Evolutionary conservation across 2,329 filamentous ascomycete genomes (phyloP), one percentile per base, ranked within the genome.

Genomic region (Alternaria sp.): DNA sequence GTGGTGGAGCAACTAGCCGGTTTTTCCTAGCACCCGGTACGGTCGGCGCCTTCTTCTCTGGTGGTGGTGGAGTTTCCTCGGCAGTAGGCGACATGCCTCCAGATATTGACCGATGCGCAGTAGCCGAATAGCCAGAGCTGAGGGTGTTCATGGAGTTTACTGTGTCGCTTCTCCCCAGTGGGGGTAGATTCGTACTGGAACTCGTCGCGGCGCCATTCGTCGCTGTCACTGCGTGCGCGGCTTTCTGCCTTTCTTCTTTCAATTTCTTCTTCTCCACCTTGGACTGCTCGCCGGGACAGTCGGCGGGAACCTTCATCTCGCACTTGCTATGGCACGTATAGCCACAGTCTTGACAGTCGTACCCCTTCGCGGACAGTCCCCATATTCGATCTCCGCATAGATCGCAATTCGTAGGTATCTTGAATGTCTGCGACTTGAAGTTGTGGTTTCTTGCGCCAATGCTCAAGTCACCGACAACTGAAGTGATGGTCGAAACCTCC

Each of bases 321-420:
- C 96, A 99, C 82, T 99, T 99, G 84, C 90, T 96, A 82, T 99
- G 96, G 77, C 96, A 99, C 2, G 94, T 97, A 82, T 97, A 99
- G 33, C 96, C 96, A 75, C 96, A 99, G 79, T 98, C 95, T 71
- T 92, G 89, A 76, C 96, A 99, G 78, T 97, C 94, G 76, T 97
- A 96, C 0, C 96, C 96, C 82, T 99, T 99, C 41, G 96, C 95
- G 28, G 93, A 97, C 44, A 99, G 81, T 1, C 96, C 96, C 96
- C 96, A 99, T 78, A 99, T 97, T 26, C 96, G 89, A 77, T 99
- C 96, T 18, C 94, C 94, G 73, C 96, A 99, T 12, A 97, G 86
- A 79, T 99, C 96, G 82, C 96, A 99, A 78, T 98, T 98, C 5
- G 96, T 99, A 0, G 96, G 96, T 64, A 99, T 97, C 80, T 98